phyloP scores from a whole-genome alignment of 1,284 basidiomycete species.

The Gymnopus androsaceus region DNA sequence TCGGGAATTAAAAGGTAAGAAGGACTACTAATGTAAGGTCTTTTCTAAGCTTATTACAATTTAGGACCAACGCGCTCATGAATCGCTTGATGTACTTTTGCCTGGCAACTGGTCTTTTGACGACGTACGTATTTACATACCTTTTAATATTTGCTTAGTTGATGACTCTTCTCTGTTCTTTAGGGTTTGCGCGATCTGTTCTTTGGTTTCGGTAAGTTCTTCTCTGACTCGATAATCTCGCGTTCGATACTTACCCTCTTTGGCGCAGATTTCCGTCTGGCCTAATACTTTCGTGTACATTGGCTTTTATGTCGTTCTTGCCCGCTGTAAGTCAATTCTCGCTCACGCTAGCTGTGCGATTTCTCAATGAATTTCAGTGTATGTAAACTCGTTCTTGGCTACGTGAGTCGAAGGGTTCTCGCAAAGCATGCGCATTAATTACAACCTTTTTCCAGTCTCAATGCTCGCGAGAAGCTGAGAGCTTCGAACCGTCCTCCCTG shows the following conservation, averaged over 20 bases:
- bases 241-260: no score
- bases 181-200: conserved; percentile 12
- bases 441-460: conserved; percentile 8
- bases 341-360: no score
- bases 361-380: conserved; percentile 7
- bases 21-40: not conserved
- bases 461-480: conserved; percentile 11
- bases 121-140: conserved; percentile 12
- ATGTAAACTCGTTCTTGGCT: conserved; percentile 12
- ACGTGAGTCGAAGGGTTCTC: conserved; percentile 1
- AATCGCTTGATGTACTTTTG: conserved; percentile 15
- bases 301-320: conserved; percentile 12
- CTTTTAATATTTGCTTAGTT: not conserved
- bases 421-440: not conserved
- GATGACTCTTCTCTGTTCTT: not conserved
- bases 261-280: conserved; percentile 11
- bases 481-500: not conserved
- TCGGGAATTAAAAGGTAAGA: conserved; percentile 15
- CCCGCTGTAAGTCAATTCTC: conserved; percentile 13
- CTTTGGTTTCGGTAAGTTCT: conserved; percentile 12
- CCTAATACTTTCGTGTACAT: conserved; percentile 16
- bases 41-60: not conserved
- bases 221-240: not conserved
- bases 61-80: conserved; percentile 15
- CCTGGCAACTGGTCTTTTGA: conserved; percentile 13